Conservation (phyloP, 208 protist genomes). For the Phytomonas serpens region DNA sequence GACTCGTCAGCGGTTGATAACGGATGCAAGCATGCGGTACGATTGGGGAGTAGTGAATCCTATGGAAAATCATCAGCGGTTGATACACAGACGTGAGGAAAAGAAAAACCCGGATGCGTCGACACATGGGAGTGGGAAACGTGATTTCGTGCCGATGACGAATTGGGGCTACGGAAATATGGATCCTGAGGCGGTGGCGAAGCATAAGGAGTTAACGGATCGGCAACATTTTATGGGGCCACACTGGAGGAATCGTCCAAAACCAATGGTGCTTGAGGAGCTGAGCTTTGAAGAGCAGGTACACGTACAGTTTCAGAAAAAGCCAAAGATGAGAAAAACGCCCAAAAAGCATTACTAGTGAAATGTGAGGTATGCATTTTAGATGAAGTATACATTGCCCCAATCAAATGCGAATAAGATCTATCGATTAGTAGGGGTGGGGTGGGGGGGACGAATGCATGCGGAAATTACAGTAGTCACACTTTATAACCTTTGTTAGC, state of each 20-base stretch:
- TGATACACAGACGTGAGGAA: slow-evolving; percentile 46
- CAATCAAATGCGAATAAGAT: background rate
- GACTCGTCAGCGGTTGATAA: slow-evolving; percentile 64
- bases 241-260: slow-evolving; percentile 76
- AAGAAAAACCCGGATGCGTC: slow-evolving; percentile 70
- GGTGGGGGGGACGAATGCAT: background rate
- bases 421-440: background rate
- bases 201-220: slow-evolving; percentile 84
- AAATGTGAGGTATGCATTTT: background rate
- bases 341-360: slow-evolving; percentile 83
- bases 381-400: background rate
- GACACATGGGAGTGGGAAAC: slow-evolving; percentile 54
- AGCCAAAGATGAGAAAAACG: slow-evolving; percentile 85
- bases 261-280: slow-evolving; percentile 78
- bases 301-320: slow-evolving; percentile 78
- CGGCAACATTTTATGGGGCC: slow-evolving; percentile 84
- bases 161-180: slow-evolving; percentile 88
- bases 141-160: slow-evolving; percentile 89
- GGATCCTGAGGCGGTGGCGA: slow-evolving; percentile 76
- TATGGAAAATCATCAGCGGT: slow-evolving; percentile 61
- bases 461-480: background rate
- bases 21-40: slow-evolving; percentile 70
- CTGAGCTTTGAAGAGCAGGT: slow-evolving; percentile 87
- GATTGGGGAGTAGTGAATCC: slow-evolving; percentile 85
- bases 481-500: background rate